A percentile compares a stretch with the other conserved stretches of the same genome.
These are phyloP conservation scores for Hypoxylon sp. DNA, from an alignment of 2,329 filamentous ascomycete species.

Conservation along the genomic window DNA sequence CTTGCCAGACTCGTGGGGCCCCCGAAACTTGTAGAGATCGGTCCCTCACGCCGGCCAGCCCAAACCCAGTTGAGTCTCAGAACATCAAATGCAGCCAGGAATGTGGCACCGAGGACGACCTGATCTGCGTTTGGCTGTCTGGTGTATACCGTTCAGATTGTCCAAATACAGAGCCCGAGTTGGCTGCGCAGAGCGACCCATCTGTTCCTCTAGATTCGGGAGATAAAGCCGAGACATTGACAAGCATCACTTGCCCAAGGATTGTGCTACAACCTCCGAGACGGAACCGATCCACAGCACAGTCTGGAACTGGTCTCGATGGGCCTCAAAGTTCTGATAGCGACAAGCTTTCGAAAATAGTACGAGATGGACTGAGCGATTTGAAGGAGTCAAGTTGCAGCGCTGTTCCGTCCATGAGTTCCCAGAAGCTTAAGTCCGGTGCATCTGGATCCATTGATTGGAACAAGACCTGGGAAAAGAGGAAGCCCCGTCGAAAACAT, in stretches of 20 bases:
- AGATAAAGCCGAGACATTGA: constrained; percentile 3
- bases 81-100: constrained; percentile 26
- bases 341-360: constrained; percentile 36
- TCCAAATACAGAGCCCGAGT: constrained; percentile 6
- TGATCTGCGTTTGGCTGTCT: constrained; percentile 42
- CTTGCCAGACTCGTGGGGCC: constrained; percentile 31
- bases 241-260: constrained; percentile 16
- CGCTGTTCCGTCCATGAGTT: constrained; percentile 30
- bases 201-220: background rate
- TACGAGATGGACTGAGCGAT: constrained; percentile 35
- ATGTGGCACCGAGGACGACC: constrained; percentile 27
- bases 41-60: constrained; percentile 36
- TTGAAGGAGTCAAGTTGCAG: constrained; percentile 35
- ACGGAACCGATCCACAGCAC: constrained; percentile 24
- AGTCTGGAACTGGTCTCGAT: constrained; percentile 47
- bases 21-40: constrained; percentile 40
- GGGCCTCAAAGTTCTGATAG: constrained; percentile 48
- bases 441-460: constrained; percentile 49
- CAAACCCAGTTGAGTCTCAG: constrained; percentile 37
- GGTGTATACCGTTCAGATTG: constrained; percentile 22
- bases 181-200: background rate
- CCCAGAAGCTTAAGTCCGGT: constrained; percentile 38
- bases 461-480: constrained; percentile 49
- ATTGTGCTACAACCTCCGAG: constrained; percentile 28
- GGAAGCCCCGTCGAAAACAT: constrained; percentile 49